phyloP scores from a whole-genome alignment of 495 filamentous ascomycete genomes.

The Penicillium nucicola region DNA sequence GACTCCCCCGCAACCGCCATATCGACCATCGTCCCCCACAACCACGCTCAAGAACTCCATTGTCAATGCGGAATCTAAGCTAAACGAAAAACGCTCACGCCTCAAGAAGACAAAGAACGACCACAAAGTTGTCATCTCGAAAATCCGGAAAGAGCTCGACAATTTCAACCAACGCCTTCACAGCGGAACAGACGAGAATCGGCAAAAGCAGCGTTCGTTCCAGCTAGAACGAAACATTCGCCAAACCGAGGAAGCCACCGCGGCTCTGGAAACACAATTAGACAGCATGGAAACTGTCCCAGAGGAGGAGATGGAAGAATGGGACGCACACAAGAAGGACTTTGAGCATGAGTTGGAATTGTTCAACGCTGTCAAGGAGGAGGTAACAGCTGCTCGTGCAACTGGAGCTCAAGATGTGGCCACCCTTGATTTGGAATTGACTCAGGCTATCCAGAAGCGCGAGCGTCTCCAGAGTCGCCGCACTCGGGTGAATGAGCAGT shows the following conservation, averaged over 20 bases:
- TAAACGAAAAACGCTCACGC: constrained; percentile 71
- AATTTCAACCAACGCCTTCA: constrained; percentile 64
- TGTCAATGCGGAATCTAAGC: constrained; percentile 69
- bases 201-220: constrained; percentile 72
- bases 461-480: constrained; percentile 76
- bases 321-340: constrained; percentile 54
- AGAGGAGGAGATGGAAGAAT: constrained; percentile 59
- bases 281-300: constrained; percentile 66
- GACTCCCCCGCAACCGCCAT: constrained; percentile 53
- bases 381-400: constrained; percentile 59
- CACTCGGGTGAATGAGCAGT: constrained; percentile 73
- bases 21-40: constrained; percentile 79
- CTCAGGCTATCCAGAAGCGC: constrained; percentile 64
- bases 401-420: constrained; percentile 62
- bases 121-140: constrained; percentile 66
- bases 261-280: constrained; percentile 58
- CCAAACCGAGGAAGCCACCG: constrained; percentile 76
- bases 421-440: constrained; percentile 62
- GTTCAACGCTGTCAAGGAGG: constrained; percentile 57
- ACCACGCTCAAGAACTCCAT: constrained; percentile 90
- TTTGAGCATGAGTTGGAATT: constrained; percentile 63
- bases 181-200: constrained; percentile 77
- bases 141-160: constrained; percentile 77
- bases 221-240: constrained; percentile 75
- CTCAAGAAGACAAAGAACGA: constrained; percentile 76